Base-by-base conservation (phyloP, 1,139 yeast species). In the Geotrichum klebahnii region DNA sequence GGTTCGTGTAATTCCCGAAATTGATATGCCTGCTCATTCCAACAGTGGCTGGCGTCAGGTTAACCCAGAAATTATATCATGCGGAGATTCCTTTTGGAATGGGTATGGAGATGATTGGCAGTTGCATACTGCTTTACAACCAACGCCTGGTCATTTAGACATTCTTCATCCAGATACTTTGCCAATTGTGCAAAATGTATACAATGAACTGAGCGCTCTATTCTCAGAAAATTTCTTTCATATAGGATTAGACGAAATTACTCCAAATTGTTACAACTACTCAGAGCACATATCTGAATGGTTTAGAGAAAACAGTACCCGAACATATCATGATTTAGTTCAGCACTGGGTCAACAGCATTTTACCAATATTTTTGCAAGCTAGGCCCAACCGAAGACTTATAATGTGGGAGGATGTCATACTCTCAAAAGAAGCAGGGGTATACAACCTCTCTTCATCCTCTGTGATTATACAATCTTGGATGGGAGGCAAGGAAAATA, bases 371-470 rank as follows among this genome's bases (percentile, higher is more conserved):
- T 71, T 71, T 29, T 60, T 52, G 55, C 33, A 58, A 58, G 32
- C 60, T 61, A 26, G 53, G 54, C 48, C 55, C 46, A 45, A 59
- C 43, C 53, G 65, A 10, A 63, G 69, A 43, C 59, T 76, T 22
- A 67, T 67, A 19, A 73, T 74, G 77, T 76, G 80, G 80, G 76
- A 75, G 58, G 80, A 76, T 56, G 61, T 71, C n/a, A 58, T 74
- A 4, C 57, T 63, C n/a, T 61, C 55, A 20, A 61, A 60, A 20
- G 66, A 68, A 46, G 31, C 48, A 9, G 34, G 32, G 5, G 53
- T 34, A 5, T 39, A 50, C 32, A 36, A 45, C 37, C 17, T 50
- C 5, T 31, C 50, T 3, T 22, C 22, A 4, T n/a, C 31, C 5
- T 23, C 39, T n/a, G 63, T 73, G 9, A 65, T 72, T 33, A 55